phyloP scores from a whole-genome alignment of 345 rosid species.

The Trapa bicornis region DNA sequence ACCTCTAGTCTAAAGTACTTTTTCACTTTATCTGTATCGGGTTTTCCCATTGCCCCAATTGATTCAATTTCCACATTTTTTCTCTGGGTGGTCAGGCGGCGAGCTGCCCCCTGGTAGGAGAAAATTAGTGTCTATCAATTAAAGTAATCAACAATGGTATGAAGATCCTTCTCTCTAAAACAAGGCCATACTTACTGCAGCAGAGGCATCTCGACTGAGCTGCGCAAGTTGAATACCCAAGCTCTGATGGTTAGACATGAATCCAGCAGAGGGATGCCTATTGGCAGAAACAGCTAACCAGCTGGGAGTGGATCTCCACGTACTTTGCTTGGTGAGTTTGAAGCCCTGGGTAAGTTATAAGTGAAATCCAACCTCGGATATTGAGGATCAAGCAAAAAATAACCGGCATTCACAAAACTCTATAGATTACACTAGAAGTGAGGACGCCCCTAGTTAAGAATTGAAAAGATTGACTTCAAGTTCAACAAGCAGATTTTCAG shows the following conservation, averaged over 20 bases:
- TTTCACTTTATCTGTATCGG: conserved; percentile 20
- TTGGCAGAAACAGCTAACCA: conserved; percentile 90
- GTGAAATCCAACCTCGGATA: not conserved
- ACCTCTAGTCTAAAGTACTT: conserved; percentile 36
- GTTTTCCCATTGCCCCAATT: conserved; percentile 26
- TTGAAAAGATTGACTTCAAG: no score
- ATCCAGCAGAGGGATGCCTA: conserved; percentile 67
- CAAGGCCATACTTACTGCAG: conserved; percentile 56
- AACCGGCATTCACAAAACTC: not conserved
- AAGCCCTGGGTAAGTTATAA: conserved; percentile 47
- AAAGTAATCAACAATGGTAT: not conserved
- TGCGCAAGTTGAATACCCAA: conserved; percentile 91
- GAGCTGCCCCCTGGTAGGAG: conserved; percentile 39
- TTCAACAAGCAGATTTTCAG: not conserved
- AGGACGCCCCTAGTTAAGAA: no score
- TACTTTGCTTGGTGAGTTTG: conserved; percentile 73
- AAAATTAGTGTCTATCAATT: not conserved
- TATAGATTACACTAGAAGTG: no score
- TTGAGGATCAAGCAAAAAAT: not conserved
- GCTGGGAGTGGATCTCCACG: conserved; percentile 59
- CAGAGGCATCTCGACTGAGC: conserved; percentile 98
- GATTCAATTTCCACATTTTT: conserved; percentile 42
- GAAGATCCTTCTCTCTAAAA: no score
- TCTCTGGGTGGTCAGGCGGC: conserved; percentile 34
- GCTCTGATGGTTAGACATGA: conserved; percentile 94